These are phyloP conservation scores for Wickerhamiella spandovensis DNA, from an alignment of 805 yeast genomes.

Conservation along the genomic window DNA sequence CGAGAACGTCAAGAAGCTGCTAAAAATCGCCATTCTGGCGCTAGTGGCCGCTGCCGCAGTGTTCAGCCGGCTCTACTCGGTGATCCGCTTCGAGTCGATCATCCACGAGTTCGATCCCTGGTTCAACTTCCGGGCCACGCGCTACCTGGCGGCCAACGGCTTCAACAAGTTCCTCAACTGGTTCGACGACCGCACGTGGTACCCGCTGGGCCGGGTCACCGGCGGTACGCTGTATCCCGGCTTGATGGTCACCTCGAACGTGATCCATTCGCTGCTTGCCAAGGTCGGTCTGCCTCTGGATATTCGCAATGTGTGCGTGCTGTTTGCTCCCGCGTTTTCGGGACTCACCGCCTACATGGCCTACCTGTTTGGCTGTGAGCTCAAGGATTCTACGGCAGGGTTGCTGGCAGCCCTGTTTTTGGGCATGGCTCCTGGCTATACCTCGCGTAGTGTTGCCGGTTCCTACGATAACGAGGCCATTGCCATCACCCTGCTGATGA, in stretches of 20 bases:
- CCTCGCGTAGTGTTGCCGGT: slow-evolving; percentile 96
- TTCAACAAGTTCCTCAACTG: slow-evolving; percentile 89
- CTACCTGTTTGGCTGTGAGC: slow-evolving; percentile 73
- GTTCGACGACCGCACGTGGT: slow-evolving; percentile 99
- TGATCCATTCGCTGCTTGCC: slow-evolving; percentile 62
- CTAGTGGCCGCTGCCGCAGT: slow-evolving; percentile 84
- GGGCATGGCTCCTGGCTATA: slow-evolving; percentile 98
- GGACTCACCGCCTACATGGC: slow-evolving; percentile 87
- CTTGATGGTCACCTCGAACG: slow-evolving; percentile 91
- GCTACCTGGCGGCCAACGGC: slow-evolving; percentile 69
- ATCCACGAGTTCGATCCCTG: slow-evolving; percentile 76
- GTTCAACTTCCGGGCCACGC: slow-evolving; percentile 86
- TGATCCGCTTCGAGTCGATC: slow-evolving; percentile 86
- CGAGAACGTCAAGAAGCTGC: slow-evolving; percentile 23
- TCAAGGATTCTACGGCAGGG: slow-evolving; percentile 84
- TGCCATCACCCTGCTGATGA: slow-evolving; percentile 90
- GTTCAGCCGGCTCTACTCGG: slow-evolving; percentile 88
- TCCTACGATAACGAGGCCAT: slow-evolving; percentile 98
- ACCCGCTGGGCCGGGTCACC: slow-evolving; percentile 96
- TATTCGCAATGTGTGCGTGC: slow-evolving; percentile 88
- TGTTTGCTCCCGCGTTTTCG: slow-evolving; percentile 93
- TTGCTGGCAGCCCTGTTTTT: slow-evolving; percentile 84
- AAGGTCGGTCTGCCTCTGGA: slow-evolving; percentile 70
- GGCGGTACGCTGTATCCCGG: slow-evolving; percentile 99
- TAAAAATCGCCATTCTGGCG: slow-evolving; percentile 55